These are phyloP conservation scores for Penicillium sp. DNA, from an alignment of 2,329 filamentous ascomycete species.

Conservation along the genomic window DNA sequence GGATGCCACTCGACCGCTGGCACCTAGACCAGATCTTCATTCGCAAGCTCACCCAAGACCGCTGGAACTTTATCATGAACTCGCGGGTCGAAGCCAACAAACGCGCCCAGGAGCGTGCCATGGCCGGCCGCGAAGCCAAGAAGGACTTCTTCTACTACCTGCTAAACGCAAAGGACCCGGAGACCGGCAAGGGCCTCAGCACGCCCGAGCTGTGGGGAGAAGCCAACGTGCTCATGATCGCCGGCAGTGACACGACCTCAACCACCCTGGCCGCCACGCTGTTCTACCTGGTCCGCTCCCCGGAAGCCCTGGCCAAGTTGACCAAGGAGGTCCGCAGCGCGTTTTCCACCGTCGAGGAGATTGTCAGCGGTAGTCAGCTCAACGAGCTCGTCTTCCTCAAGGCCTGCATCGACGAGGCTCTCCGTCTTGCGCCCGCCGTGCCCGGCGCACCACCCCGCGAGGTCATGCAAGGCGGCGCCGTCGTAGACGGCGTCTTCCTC, in stretches of 20 bases:
- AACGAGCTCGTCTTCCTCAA: slow-evolving; percentile 43
- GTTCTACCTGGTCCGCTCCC: slow-evolving; percentile 44
- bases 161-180: slow-evolving; percentile 69
- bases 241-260: slow-evolving; percentile 71
- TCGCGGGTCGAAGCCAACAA: slow-evolving; percentile 68
- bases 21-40: slow-evolving; percentile 70
- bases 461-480: slow-evolving; percentile 41
- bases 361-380: slow-evolving; percentile 38
- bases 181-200: slow-evolving; percentile 67
- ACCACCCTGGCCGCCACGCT: slow-evolving; percentile 56
- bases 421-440: slow-evolving; percentile 44
- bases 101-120: slow-evolving; percentile 57
- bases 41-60: slow-evolving; percentile 65
- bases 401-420: slow-evolving; percentile 46
- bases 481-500: slow-evolving; percentile 41
- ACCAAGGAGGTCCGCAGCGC: slow-evolving; percentile 39
- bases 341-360: slow-evolving; percentile 42
- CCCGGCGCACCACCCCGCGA: slow-evolving; percentile 42
- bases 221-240: slow-evolving; percentile 71
- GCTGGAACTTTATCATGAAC: slow-evolving; percentile 71
- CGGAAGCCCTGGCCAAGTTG: slow-evolving; percentile 33
- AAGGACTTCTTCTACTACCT: slow-evolving; percentile 78
- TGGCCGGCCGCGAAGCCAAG: slow-evolving; percentile 66
- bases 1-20: slow-evolving; percentile 68
- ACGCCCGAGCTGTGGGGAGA: slow-evolving; percentile 70